phyloP scores from a whole-genome alignment of 2,329 filamentous ascomycete genomes.

The Juglanconis juglandina region DNA sequence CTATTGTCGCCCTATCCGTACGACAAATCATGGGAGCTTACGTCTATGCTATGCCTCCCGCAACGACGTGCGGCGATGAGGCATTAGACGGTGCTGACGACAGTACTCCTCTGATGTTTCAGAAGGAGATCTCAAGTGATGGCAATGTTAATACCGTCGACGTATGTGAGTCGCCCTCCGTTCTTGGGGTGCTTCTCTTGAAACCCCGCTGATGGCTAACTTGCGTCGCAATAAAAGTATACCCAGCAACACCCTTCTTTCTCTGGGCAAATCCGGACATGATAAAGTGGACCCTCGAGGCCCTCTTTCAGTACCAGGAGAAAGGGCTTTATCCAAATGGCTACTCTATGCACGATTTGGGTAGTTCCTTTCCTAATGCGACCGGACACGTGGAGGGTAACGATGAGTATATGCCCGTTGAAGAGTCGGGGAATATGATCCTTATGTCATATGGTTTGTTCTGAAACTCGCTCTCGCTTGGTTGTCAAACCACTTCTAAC shows the following conservation, averaged over 20 bases:
- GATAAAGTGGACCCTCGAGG: conserved; percentile 74
- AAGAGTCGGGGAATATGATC: conserved; percentile 71
- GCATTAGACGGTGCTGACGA: not conserved
- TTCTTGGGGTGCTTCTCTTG: not conserved
- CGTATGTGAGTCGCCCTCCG: conserved; percentile 45
- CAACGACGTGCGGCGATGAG: not conserved
- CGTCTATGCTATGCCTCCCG: conserved; percentile 67
- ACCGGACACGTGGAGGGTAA: conserved; percentile 65
- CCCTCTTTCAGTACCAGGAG: conserved; percentile 73
- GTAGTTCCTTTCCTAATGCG: conserved; percentile 66
- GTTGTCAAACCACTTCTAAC: not conserved
- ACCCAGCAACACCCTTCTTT: conserved; percentile 80
- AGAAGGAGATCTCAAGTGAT: conserved; percentile 82
- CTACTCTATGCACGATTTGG: conserved; percentile 74
- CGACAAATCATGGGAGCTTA: conserved; percentile 76
- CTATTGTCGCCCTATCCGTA: conserved; percentile 74
- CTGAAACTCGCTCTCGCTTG: not conserved
- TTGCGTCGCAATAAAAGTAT: conserved; percentile 41
- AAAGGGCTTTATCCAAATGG: conserved; percentile 79
- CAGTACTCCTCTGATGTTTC: conserved; percentile 66
- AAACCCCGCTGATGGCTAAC: not conserved
- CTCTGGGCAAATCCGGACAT: conserved; percentile 77
- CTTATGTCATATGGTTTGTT: conserved; percentile 50
- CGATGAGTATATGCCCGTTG: conserved; percentile 71
- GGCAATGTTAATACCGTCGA: conserved; percentile 82